These are phyloP conservation scores for Fusarium proliferatum DNA, from an alignment of 2,329 filamentous ascomycete genomes.

Conservation along the genomic window DNA sequence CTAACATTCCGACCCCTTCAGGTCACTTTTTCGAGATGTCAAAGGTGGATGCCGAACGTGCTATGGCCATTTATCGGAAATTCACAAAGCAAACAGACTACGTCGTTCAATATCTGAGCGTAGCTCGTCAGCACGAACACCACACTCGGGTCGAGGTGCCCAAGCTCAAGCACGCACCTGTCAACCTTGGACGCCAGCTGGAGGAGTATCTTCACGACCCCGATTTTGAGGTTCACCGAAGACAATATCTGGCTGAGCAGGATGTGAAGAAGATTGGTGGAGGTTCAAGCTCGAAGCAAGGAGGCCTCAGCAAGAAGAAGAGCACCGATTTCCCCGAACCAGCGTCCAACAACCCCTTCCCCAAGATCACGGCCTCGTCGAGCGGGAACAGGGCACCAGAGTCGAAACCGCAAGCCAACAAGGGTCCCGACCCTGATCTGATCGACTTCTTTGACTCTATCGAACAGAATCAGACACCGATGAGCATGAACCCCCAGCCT, in stretches of 20 bases:
- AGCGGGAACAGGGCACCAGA: conserved; percentile 47
- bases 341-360: conserved; percentile 58
- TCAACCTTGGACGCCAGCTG: conserved; percentile 86
- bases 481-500: conserved; percentile 59
- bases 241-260: conserved; percentile 91
- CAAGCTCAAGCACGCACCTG: conserved; percentile 96
- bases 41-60: conserved; percentile 89
- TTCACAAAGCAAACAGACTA: conserved; percentile 93
- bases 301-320: conserved; percentile 50
- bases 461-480: conserved; percentile 84
- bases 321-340: conserved; percentile 53
- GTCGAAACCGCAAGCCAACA: conserved; percentile 63
- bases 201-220: conserved; percentile 95
- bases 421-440: conserved; percentile 78
- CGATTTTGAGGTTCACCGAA: conserved; percentile 92
- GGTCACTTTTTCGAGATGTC: conserved; percentile 99
- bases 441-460: conserved; percentile 97
- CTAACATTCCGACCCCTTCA: conserved; percentile 51
- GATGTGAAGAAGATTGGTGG: conserved; percentile 72
- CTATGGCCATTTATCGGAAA: conserved; percentile 89
- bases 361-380: conserved; percentile 45
- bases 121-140: conserved; percentile 90
- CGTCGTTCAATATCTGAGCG: conserved; percentile 88
- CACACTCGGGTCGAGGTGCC: conserved; percentile 94
- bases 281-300: conserved; percentile 45